Conservation (phyloP, 169 alveolate genomes). For the Theileria annulata region DNA sequence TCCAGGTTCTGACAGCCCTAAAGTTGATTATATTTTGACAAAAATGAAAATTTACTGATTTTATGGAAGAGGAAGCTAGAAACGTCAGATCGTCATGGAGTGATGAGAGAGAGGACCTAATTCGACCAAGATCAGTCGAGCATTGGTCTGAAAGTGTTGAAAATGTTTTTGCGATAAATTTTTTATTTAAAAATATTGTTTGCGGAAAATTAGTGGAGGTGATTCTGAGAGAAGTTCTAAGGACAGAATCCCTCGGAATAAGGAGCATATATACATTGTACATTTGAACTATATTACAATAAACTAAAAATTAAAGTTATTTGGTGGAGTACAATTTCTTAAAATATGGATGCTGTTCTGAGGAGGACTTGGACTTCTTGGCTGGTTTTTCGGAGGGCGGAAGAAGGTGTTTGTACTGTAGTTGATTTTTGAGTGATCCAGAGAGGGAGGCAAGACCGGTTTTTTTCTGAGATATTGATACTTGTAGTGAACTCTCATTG, state of each 20-base stretch:
- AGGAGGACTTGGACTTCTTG: constrained; percentile 18
- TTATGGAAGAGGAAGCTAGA: constrained; percentile 1
- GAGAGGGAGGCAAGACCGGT: constrained; percentile 46
- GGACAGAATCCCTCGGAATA: neutral
- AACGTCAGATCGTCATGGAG: constrained; percentile 5
- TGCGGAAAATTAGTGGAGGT: neutral
- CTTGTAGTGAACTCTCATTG: constrained; percentile 31
- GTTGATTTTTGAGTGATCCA: constrained; percentile 61
- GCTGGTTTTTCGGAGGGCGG: constrained; percentile 45
- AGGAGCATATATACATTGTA: neutral
- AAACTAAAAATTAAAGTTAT: neutral
- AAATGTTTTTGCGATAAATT: neutral
- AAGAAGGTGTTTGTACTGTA: constrained; percentile 45
- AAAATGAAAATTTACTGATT: constrained; percentile 3
- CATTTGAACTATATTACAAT: neutral
- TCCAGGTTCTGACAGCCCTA: constrained; percentile 5
- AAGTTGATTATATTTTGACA: neutral
- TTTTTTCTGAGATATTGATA: constrained; percentile 21
- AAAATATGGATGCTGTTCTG: constrained; percentile 62
- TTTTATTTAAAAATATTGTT: neutral
- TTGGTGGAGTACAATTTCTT: constrained; percentile 47
- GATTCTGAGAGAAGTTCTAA: neutral
- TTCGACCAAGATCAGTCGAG: neutral
- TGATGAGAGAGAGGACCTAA: neutral
- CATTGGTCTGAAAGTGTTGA: neutral